Evolutionary conservation across 2,329 filamentous ascomycete species (phyloP), one percentile per base, ranked within the genome.

Genomic region (Cryphonectria radicalis): DNA sequence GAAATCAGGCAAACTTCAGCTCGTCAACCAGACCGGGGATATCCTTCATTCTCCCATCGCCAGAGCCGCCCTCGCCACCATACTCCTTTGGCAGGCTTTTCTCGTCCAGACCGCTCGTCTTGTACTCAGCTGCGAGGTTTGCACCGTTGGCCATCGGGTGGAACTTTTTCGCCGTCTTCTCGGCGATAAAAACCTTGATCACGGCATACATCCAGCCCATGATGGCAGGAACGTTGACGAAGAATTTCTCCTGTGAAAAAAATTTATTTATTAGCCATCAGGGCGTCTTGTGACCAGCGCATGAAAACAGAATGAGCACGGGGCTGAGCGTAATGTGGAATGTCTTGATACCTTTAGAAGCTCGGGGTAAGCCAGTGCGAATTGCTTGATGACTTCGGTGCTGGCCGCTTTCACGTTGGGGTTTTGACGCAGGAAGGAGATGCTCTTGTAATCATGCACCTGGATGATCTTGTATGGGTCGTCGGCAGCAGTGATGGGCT

Each of bases 381-480:
- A 94, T 67, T 92, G 86, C 73, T 92, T 87, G 80, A 98, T 97
- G 63, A 93, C 95, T 83, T 95, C 90, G 77, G 90, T 91, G 74
- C 90, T 92, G 22, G 93, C 92, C 4, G 90, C 86, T 81, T 93
- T 94, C 81, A 96, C 90, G 70, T 87, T 85, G 0, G 92, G 88
- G 70, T 95, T 91, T 84, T 93, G 91, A 72, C 93, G 91, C 76
- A 98, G 86, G 86, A 98, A 97, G 78, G 91, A 93, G 79, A 97
- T 91, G 74, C 90, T 91, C 76, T 93, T 89, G 85, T 98, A 98
- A 84, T 98, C 95, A 83, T 98, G 95, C 40, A 98, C 90, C 82
- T 98, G 95, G 77, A 93, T 88, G 84, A 97, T 94, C 82, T 95
- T 93, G 83, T 97, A 97, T 0, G 92, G 93, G 78, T 98, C 95